These are phyloP conservation scores for Nemania serpens DNA, from an alignment of 2,329 filamentous ascomycete species.

Conservation along the genomic window DNA sequence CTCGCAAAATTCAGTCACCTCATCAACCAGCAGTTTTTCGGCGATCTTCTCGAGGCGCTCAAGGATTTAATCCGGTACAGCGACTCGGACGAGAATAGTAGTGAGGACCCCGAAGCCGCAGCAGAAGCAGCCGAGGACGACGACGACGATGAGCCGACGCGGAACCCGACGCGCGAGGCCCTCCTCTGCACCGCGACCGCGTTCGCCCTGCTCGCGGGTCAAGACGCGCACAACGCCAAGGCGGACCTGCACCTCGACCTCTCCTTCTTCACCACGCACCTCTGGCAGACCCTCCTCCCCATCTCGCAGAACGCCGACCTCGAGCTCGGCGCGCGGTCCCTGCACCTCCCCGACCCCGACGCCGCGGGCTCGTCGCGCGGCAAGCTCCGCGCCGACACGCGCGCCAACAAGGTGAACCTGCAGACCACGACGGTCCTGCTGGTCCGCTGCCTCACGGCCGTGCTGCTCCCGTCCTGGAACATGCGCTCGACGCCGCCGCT, in stretches of 20 bases:
- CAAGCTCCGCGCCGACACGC: constrained; percentile 46
- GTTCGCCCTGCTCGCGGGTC: constrained; percentile 92
- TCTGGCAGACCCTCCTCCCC: constrained; percentile 83
- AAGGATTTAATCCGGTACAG: constrained; percentile 88
- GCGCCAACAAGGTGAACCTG: constrained; percentile 79
- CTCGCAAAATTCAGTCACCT: constrained; percentile 92
- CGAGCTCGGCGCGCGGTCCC: constrained; percentile 75
- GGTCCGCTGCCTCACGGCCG: constrained; percentile 80
- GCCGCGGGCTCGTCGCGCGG: constrained; percentile 36
- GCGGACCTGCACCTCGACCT: constrained; percentile 85
- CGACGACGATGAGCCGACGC: constrained; percentile 51
- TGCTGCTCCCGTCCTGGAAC: constrained; percentile 76
- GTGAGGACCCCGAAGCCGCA: constrained; percentile 50
- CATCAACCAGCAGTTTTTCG: constrained; percentile 99
- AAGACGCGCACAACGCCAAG: constrained; percentile 86
- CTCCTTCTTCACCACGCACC: constrained; percentile 91
- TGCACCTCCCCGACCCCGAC: constrained; percentile 71
- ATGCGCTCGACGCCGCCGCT: constrained; percentile 77
- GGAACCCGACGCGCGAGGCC: constrained; percentile 82
- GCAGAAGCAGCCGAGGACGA: constrained; percentile 51
- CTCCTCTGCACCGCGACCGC: constrained; percentile 95
- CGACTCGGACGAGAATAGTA: constrained; percentile 58
- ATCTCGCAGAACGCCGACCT: constrained; percentile 83
- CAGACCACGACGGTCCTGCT: constrained; percentile 94
- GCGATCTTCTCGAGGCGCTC: constrained; percentile 89